phyloP scores from a whole-genome alignment of 2,329 filamentous ascomycete genomes.

The Venturia effusa region DNA sequence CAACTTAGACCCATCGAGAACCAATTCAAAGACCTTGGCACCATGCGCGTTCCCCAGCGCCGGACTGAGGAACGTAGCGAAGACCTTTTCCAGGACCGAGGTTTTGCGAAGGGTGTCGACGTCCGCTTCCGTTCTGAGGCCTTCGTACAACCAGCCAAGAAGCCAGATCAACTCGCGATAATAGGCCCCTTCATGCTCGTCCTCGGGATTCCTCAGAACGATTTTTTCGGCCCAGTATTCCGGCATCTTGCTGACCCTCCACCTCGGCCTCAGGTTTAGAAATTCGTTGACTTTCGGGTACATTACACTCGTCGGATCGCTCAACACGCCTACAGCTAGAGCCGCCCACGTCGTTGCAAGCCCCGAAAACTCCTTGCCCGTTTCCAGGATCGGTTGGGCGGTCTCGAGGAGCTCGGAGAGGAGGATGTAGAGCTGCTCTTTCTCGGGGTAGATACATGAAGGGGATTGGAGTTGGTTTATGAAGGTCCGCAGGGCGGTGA shows the following conservation, averaged over 20 bases:
- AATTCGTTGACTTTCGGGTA: conserved; percentile 83
- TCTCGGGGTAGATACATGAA: conserved; percentile 51
- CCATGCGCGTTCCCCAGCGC: conserved; percentile 1
- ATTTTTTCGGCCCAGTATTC: conserved; percentile 57
- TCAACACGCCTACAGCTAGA: conserved; percentile 57
- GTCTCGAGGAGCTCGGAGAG: conserved; percentile 75
- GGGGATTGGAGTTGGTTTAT: conserved; percentile 43
- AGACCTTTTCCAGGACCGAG: conserved; percentile 3
- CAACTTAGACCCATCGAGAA: neutral
- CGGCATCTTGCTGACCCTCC: conserved; percentile 50
- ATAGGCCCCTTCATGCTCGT: conserved; percentile 44
- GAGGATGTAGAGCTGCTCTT: conserved; percentile 67
- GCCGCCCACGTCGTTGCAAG: conserved; percentile 66
- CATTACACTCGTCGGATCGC: conserved; percentile 67
- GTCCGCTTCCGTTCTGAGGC: conserved; percentile 38
- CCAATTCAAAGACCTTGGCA: neutral
- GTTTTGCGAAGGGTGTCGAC: neutral
- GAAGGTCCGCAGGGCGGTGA: conserved; percentile 25
- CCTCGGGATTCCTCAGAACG: conserved; percentile 55
- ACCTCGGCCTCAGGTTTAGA: conserved; percentile 65
- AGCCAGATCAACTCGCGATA: conserved; percentile 59
- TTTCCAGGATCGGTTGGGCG: conserved; percentile 31
- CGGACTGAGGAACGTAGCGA: neutral
- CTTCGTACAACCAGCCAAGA: conserved; percentile 57
- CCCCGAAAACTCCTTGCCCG: conserved; percentile 54